Base-by-base conservation (phyloP, 495 filamentous ascomycete genomes). In the Penicillium lagena region DNA sequence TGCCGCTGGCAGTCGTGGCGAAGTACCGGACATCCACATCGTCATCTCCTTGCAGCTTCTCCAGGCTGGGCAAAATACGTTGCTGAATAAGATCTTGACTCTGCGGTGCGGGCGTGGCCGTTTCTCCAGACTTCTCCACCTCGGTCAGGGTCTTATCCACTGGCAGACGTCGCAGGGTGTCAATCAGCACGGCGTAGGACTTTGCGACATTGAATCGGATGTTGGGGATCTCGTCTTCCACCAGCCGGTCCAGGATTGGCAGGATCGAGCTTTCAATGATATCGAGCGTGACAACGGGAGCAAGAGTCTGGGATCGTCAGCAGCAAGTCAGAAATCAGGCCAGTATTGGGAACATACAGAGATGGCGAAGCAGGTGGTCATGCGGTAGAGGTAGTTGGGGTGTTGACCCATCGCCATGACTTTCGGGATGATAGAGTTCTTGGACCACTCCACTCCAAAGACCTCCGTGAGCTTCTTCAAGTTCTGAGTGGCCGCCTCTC, bases 201-300 rank as follows among this genome's bases (percentile, higher is more conserved):
- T 98, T 98, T 43, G 93, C 94, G 40, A 97, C 91, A 60, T 98
- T 98, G 78, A 98, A 98, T 42, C 93, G 89, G 62, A 98, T 98
- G 65, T 98, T 98, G 42, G 93, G 93, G 59, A 98, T 98, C 27
- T 90, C 89, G 59, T 98, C 93, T 12, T 77, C 75, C 27, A 95
- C 86, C 28, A 98, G 82, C 67, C 90, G 84, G 58, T 96, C 88
- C 65, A 98, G 77, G 78, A 97, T 97, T 31, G 94, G 91, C 9
- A 98, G 80, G 55, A 98, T 93, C 13, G 86, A 91, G 60, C 83
- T 85, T 60, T 90, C 85, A 58, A 97, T 93, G 45, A 95, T 88
- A 38, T 88, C 85, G 42, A 97, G 72, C 54, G 85, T 90, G 54
- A 97, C 88, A 50, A 91, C 94, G 27, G 88, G 83, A 31, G 94